phyloP scores from a whole-genome alignment of 805 yeast genomes.

The Saccharomyces kudriavzevii region DNA sequence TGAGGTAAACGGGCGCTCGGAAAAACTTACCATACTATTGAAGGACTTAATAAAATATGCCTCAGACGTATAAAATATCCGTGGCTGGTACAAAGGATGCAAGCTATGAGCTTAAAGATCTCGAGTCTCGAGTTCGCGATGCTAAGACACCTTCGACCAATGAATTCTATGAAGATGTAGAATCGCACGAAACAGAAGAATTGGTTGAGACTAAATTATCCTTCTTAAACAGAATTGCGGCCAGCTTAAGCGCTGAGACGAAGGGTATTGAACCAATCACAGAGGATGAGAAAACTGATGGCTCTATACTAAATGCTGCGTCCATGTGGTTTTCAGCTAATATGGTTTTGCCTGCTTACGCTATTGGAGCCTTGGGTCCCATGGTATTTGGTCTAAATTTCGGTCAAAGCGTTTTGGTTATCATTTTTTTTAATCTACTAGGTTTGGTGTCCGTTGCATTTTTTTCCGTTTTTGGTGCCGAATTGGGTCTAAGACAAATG shows the following conservation, averaged over 20 bases:
- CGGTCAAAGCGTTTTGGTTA: constrained; percentile 12
- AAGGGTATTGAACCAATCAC: constrained; percentile 77
- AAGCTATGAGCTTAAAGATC: not conserved
- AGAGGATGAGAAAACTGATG: constrained; percentile 67
- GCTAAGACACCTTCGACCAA: not conserved
- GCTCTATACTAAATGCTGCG: constrained; percentile 59
- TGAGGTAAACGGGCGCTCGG: not conserved
- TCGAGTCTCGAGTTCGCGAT: constrained; percentile 1
- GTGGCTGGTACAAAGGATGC: not conserved
- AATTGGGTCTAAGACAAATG: constrained; percentile 83
- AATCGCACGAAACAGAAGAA: constrained; percentile 5
- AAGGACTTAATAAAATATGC: not conserved
- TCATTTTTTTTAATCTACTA: constrained; percentile 27
- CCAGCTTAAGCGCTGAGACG: constrained; percentile 39
- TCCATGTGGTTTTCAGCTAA: constrained; percentile 91
- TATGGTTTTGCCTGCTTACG: constrained; percentile 73
- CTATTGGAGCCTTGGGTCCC: constrained; percentile 67
- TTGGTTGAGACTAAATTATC: constrained; percentile 5
- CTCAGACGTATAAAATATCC: not conserved
- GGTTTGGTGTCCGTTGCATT: constrained; percentile 77
- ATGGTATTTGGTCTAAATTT: constrained; percentile 51
- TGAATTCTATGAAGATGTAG: constrained; percentile 4
- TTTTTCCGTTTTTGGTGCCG: constrained; percentile 75
- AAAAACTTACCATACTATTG: not conserved
- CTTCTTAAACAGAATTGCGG: constrained; percentile 18